Evolutionary conservation across 768 basidiomycete species (phyloP).

Genomic region (Boletus rubropictus): DNA sequence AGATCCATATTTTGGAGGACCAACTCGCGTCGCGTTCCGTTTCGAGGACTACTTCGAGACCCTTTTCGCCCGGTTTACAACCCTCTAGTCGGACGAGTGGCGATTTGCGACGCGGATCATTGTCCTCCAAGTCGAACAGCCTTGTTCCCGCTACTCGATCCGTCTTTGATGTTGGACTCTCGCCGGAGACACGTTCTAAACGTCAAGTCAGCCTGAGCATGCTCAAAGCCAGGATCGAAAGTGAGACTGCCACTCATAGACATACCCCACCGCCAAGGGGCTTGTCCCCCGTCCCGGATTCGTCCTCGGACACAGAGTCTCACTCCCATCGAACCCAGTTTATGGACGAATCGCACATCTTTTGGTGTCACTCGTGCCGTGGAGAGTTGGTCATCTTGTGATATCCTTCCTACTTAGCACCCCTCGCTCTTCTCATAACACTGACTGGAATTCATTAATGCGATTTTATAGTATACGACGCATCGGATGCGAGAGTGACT

Average conservation of each 20-base stretch:
- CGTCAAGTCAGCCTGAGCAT: constrained; percentile 80
- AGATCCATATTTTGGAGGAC: constrained; percentile 58
- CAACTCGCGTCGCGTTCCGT: constrained; percentile 47
- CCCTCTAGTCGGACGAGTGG: constrained; percentile 37
- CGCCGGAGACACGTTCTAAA: constrained; percentile 74
- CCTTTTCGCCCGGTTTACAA: constrained; percentile 45
- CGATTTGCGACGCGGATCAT: constrained; percentile 36
- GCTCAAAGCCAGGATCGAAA: constrained; percentile 87
- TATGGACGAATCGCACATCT: constrained; percentile 82
- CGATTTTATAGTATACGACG: constrained; percentile 12
- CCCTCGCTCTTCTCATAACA: not conserved
- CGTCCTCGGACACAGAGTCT: constrained; percentile 14
- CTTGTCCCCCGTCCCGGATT: constrained; percentile 47
- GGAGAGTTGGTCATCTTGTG: constrained; percentile 75
- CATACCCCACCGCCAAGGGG: constrained; percentile 50
- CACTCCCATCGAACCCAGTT: constrained; percentile 55
- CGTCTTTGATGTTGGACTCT: constrained; percentile 62
- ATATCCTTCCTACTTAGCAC: constrained; percentile 14
- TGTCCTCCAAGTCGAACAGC: constrained; percentile 28
- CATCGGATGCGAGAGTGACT: constrained; percentile 6
- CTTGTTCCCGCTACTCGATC: constrained; percentile 44
- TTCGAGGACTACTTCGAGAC: constrained; percentile 38
- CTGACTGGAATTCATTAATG: constrained; percentile 19
- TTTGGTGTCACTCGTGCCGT: constrained; percentile 81
- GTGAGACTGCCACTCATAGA: constrained; percentile 50